Base-by-base conservation (phyloP, 2,329 filamentous ascomycete genomes). In the Pseudogymnoascus sp. region DNA sequence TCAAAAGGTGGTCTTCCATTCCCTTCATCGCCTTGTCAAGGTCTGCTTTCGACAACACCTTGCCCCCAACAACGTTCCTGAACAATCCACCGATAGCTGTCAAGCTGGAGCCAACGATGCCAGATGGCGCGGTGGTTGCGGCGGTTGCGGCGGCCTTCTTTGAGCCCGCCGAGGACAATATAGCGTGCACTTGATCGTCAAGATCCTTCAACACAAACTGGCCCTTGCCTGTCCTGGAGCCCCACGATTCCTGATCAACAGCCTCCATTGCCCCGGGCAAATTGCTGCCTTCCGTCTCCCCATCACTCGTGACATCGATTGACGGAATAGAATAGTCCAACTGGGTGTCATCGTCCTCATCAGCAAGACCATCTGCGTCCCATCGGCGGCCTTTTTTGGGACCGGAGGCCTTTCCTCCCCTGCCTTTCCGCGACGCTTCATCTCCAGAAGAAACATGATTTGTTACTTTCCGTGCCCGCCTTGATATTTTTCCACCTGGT, bases 121-220 rank as follows among this genome's bases (percentile, higher is more conserved):
- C 89, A 14, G 80, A 78, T 16, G 82, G 78, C 10, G 77, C 71
- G 40, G 73, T 70, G 2, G 73, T 71, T 1, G 76, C 73, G 1
- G 78, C 75, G 2, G 73, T 71, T 1, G 76, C 73, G 1, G 78
- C 75, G 4, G 77, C 74, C 66, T 83, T 84, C 68, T 86, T 86
- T 8, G 84, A 84, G 69, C 91, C 87, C n/a, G 91, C 91, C 22
- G 88, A 85, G 35, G 91, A 86, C 50, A 99, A 81, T 63, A 99
- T 97, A 37, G 87, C 89, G 70, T 96, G 88, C 14, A 99, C 91
- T 76, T 99, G 92, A 68, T 96, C 91, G 65, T 93, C 93, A 6
- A 99, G 78, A 71, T 99, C 95, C 72, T 90, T 96, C 67, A 99
- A 79, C 59, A 98, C 88, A 71, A 98, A 99, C 72, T 97, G 90